Evolutionary conservation across 768 basidiomycete species (phyloP), one percentile per base, ranked within the genome.

Genomic region (Termitomyces sp.): DNA sequence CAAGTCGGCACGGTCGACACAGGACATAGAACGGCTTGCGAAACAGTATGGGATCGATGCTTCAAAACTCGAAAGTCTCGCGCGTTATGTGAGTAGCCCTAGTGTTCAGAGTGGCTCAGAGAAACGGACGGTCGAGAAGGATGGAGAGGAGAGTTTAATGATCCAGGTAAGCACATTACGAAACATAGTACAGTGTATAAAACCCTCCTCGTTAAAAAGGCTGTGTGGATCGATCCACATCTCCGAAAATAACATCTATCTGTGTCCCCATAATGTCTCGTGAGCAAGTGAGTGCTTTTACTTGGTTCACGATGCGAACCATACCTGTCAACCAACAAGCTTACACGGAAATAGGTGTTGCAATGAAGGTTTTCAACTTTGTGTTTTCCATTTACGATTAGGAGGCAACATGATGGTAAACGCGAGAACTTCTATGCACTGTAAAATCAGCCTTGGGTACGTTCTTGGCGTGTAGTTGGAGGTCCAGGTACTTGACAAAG

Each of bases 1-100:
- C 44, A 91, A 90, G 70, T 68, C 73, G 0, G 72, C 74, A 23
- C 71, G 64, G 33, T 75, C 79, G 5, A 54, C 23, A 10, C 66
- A 67, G 16, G 82, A 84, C 35, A 67, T 88, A 4, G 75, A 78
- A 26, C 64, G 69, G n/a, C 72, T 91, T 7, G 82, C 84, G 40
- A 66, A 71, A 52, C 76, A 76, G 66, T 86, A 85, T 67, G 80
- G 72, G 6, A 68, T 93, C 30, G 87, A 89, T 56, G 62, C 74
- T 0, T 72, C 69, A 23, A 79, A 77, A 60, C 62, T 93, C 36
- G 78, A 82, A 51, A 75, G 70, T 20, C 65, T 93, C 20, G 75
- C 81, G 32, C 74, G 75, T 57, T 78, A 79, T 67, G 80, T 93
- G 67, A 90, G 77, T 65, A 84, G 80, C 50, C 88, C 89, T 14